phyloP scores from a whole-genome alignment of 2,329 filamentous ascomycete species.

The Trichoderma sp. region DNA sequence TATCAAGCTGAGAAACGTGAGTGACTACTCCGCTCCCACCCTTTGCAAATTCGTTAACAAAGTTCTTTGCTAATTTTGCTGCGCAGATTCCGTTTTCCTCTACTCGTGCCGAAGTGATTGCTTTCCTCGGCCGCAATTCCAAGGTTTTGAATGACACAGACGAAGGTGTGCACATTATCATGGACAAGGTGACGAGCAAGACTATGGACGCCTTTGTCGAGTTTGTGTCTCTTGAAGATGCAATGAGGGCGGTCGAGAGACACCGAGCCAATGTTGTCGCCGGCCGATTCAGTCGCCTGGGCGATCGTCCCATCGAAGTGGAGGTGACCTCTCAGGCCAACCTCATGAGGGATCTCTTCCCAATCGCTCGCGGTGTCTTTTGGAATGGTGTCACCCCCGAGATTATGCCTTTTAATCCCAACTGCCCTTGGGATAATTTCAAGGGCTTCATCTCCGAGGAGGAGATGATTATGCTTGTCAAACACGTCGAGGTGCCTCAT shows the following conservation, averaged over 20 bases:
- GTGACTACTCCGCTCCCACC: constrained; percentile 25
- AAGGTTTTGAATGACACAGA: constrained; percentile 52
- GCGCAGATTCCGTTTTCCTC: constrained; percentile 55
- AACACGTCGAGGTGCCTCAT: constrained; percentile 60
- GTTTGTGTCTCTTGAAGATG: constrained; percentile 52
- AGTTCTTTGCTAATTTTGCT: neutral
- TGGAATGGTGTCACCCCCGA: constrained; percentile 52
- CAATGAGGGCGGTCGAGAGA: constrained; percentile 50
- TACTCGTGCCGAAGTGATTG: constrained; percentile 53
- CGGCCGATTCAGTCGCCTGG: constrained; percentile 49
- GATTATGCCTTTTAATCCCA: constrained; percentile 33
- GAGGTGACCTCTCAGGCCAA: constrained; percentile 53
- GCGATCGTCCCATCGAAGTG: constrained; percentile 56
- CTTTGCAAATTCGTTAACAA: neutral
- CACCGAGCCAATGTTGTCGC: constrained; percentile 39
- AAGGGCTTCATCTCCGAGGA: constrained; percentile 60
- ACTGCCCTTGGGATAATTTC: constrained; percentile 51
- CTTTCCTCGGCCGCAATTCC: constrained; percentile 57
- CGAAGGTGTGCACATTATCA: constrained; percentile 61
- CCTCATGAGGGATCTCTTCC: constrained; percentile 63
- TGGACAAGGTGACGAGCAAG: constrained; percentile 61
- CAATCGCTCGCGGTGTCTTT: constrained; percentile 51
- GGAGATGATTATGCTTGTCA: constrained; percentile 61
- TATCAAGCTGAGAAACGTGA: constrained; percentile 50
- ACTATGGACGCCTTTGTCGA: constrained; percentile 61